Base-by-base conservation (phyloP, 148 eudicot species). In the Rheum nobile region DNA sequence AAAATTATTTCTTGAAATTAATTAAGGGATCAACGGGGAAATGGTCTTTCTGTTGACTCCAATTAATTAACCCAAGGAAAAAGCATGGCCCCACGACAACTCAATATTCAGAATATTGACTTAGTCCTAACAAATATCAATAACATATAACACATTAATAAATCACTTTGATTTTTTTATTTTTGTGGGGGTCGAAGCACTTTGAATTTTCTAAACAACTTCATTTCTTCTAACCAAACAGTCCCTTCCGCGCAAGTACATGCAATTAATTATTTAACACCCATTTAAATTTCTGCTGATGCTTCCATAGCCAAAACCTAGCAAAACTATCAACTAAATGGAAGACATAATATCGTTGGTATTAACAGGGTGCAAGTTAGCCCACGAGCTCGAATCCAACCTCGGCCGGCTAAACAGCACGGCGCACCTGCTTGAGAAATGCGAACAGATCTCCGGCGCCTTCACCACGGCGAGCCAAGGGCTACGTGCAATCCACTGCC, bases 401-500 rank as follows among this genome's bases (percentile, higher is more conserved):
- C 70, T 65, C 39, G n/a, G 70, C 39, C 70, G 39, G 70, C 70
- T 65, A 65, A 65, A 14, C 39, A 21, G 41, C 70, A 4, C 70
- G 41, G 41, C 3, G 21, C 21, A 32, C 3, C 41, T 65, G 38
- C 38, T 65, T 0, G 39, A 31, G 39, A 17, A 65, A 65, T 65
- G 70, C 41, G 70, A 65, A 3, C 39, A 32, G 70, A 65, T 65
- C 10, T 21, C 39, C 11, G 70, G 9, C 22, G 22, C 16, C 11
- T 65, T 65, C 70, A 19, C 39, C 21, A 22, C 41, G 70, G 70
- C 70, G 11, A 65, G 38, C 10, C 39, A 65, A 0, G 11, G 70
- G 39, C 39, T 65, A 2, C 41, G 41, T 17, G 70, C 67, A 14
- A 4, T 61, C 0, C 67, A 61, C 17, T 28, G 35, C 37, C 35